phyloP scores from a whole-genome alignment of 768 basidiomycete genomes.

The Tricholoma matsutake region DNA sequence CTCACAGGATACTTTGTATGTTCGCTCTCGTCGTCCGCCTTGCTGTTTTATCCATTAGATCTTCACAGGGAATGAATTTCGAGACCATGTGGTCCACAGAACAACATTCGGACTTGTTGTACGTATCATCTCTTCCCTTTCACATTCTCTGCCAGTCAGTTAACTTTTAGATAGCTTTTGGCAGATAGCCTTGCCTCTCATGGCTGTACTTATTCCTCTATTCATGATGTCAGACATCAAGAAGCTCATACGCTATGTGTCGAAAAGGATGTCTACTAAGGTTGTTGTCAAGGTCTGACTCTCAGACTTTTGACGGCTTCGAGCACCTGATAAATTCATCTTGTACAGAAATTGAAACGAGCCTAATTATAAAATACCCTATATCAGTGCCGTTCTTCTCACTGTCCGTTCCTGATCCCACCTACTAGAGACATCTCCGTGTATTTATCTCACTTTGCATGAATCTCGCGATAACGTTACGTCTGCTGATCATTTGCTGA shows the following conservation, averaged over 20 bases:
- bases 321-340: neutral
- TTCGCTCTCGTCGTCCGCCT: constrained; percentile 7
- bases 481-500: too few species aligned
- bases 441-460: too few species aligned
- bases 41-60: neutral
- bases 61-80: constrained; percentile 68
- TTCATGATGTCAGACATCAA: constrained; percentile 57
- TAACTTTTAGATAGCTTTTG: constrained; percentile 51
- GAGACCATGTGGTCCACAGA: constrained; percentile 46
- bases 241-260: constrained; percentile 42
- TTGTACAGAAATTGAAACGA: neutral
- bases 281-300: constrained; percentile 36
- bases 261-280: constrained; percentile 36
- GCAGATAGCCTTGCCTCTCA: constrained; percentile 60
- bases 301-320: neutral
- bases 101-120: constrained; percentile 44
- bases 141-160: neutral
- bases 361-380: neutral
- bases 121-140: constrained; percentile 19
- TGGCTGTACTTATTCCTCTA: constrained; percentile 53
- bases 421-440: neutral
- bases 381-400: neutral
- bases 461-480: too few species aligned
- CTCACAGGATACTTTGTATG: constrained; percentile 73
- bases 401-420: neutral